A percentile compares a stretch with the other conserved stretches of the same genome.
These are phyloP conservation scores for Haplosporangium gracile DNA, from an alignment of 192 early-diverging fungal genomes.

Conservation along the genomic window DNA sequence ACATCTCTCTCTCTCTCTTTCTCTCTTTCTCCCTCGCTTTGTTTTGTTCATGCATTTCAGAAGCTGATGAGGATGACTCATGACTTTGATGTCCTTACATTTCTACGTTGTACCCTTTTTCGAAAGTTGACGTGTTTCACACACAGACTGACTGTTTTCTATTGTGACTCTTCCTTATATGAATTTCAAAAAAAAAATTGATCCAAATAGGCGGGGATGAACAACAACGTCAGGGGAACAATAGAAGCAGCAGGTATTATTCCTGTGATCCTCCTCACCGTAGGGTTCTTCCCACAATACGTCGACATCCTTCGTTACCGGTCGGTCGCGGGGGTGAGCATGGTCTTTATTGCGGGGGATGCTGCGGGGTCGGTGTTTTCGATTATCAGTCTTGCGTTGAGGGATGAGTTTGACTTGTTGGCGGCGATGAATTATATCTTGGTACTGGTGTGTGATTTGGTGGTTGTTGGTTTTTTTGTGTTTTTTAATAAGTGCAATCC, in stretches of 20 bases:
- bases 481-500: slow-evolving; percentile 39
- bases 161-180: no score
- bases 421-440: slow-evolving; percentile 41
- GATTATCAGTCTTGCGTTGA: slow-evolving; percentile 51
- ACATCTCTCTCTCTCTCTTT: background rate
- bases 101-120: no score
- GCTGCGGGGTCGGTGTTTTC: slow-evolving; percentile 59
- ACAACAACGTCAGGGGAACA: slow-evolving; percentile 34
- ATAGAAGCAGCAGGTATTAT: slow-evolving; percentile 53
- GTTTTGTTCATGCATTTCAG: no score
- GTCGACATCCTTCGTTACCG: slow-evolving; percentile 47
- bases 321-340: slow-evolving; percentile 58
- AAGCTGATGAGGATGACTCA: background rate
- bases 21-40: no score
- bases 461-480: slow-evolving; percentile 27
- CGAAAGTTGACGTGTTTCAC: no score
- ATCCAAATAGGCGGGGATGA: slow-evolving; percentile 27
- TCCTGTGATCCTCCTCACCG: slow-evolving; percentile 49
- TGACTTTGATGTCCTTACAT: background rate
- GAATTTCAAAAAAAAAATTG: no score
- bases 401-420: slow-evolving; percentile 21
- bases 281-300: slow-evolving; percentile 63
- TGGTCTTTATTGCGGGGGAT: slow-evolving; percentile 59
- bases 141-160: no score
- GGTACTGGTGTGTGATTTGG: slow-evolving; percentile 38